Percentiles rank a stretch among this genome's conserved stretches.
Evolutionary conservation across 805 yeast genomes (phyloP).

Genomic region (Spathaspora passalidarum): DNA sequence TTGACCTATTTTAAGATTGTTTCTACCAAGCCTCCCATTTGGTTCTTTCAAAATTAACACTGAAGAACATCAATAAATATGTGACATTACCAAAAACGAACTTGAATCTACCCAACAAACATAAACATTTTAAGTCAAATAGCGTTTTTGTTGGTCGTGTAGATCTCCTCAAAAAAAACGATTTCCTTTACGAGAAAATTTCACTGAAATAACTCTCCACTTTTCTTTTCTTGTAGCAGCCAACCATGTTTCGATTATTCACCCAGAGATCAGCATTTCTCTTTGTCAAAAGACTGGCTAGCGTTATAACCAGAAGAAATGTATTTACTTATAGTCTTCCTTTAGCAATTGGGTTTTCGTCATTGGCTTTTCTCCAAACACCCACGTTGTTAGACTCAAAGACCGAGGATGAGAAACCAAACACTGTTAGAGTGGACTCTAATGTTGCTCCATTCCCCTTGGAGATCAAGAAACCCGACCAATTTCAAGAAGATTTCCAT

Average conservation of each 20-base stretch:
- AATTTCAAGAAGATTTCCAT: slow-evolving; percentile 38
- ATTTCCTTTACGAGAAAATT: too few species aligned
- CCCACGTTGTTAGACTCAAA: background rate
- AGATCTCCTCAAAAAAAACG: too few species aligned
- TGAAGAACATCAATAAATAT: background rate
- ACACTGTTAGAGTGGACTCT: slow-evolving; percentile 46
- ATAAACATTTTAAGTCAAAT: too few species aligned
- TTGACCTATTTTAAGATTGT: too few species aligned
- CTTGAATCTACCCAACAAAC: too few species aligned
- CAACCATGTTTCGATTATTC: background rate
- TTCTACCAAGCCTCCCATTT: background rate
- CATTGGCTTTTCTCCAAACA: background rate
- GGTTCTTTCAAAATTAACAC: background rate
- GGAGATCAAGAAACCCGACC: slow-evolving; percentile 11
- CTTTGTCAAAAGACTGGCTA: background rate
- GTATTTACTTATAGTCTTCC: background rate
- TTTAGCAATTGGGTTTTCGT: slow-evolving; percentile 1
- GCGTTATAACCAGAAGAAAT: background rate
- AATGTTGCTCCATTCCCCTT: slow-evolving; percentile 50
- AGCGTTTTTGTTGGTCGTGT: too few species aligned
- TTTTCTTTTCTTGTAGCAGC: too few species aligned
- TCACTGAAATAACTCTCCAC: too few species aligned
- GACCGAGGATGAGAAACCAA: background rate
- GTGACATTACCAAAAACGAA: too few species aligned
- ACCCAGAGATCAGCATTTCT: background rate